phyloP scores from a whole-genome alignment of 169 alveolate species.

The Babesia sp. region DNA sequence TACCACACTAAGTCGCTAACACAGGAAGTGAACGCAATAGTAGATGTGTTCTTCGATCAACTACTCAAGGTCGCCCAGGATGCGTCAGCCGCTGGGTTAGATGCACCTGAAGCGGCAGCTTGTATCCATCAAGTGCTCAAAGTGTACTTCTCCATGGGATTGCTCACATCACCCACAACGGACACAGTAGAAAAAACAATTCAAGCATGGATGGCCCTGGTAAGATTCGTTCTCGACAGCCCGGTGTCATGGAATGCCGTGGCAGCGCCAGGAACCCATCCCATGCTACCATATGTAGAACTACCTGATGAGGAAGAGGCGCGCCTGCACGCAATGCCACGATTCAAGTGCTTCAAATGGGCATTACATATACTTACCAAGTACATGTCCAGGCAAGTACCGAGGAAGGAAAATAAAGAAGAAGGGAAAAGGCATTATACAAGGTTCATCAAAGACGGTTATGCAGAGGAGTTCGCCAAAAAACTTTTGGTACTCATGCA shows the following conservation, averaged over 20 bases:
- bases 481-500: conserved; percentile 26
- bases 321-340: conserved; percentile 20
- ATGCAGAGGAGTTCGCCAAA: conserved; percentile 30
- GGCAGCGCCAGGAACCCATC: background rate
- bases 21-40: conserved; percentile 37
- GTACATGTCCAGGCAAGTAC: conserved; percentile 54
- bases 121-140: conserved; percentile 58
- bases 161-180: conserved; percentile 59
- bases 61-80: conserved; percentile 59
- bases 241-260: conserved; percentile 27
- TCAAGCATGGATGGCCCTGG: conserved; percentile 58
- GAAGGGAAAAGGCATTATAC: conserved; percentile 23
- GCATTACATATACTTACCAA: conserved; percentile 46
- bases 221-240: conserved; percentile 26
- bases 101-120: conserved; percentile 59
- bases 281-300: conserved; percentile 51
- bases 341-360: conserved; percentile 66
- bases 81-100: conserved; percentile 62
- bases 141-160: conserved; percentile 51
- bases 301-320: conserved; percentile 46
- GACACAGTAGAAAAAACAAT: conserved; percentile 28
- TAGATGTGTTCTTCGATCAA: conserved; percentile 38
- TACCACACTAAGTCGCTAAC: conserved; percentile 36
- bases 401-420: conserved; percentile 13
- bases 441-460: conserved; percentile 23